Percentiles rank a stretch among this genome's conserved stretches.
phyloP scores from a whole-genome alignment of 805 yeast genomes.

The Kodamaea fukazawae region DNA sequence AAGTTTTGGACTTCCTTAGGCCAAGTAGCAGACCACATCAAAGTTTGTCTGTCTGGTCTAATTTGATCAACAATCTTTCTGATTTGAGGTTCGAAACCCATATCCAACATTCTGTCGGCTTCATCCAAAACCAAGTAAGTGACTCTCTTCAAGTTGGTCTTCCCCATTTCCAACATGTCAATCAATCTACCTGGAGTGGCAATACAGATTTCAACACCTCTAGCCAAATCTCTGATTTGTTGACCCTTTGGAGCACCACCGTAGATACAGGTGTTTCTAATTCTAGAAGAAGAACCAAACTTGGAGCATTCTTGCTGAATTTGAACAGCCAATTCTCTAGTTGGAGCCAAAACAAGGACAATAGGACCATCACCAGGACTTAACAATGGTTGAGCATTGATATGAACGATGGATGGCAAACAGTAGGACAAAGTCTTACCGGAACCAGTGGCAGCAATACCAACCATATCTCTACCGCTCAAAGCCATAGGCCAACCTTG shows the following conservation, averaged over 20 bases:
- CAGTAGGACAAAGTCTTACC: conserved; percentile 98
- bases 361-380: conserved; percentile 96
- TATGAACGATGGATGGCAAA: conserved; percentile 95
- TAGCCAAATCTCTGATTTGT: conserved; percentile 91
- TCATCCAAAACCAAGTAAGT: conserved; percentile 97
- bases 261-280: conserved; percentile 94
- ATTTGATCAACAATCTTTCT: conserved; percentile 97
- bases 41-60: conserved; percentile 98
- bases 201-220: conserved; percentile 94
- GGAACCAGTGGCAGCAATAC: conserved; percentile 98
- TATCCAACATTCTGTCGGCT: conserved; percentile 99
- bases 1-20: conserved; percentile 95
- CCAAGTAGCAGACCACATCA: conserved; percentile 99
- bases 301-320: conserved; percentile 94
- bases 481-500: conserved; percentile 99
- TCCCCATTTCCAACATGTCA: conserved; percentile 93
- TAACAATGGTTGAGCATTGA: conserved; percentile 94
- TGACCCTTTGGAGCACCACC: conserved; percentile 99
- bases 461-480: conserved; percentile 98
- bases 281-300: conserved; percentile 87
- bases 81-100: conserved; percentile 99
- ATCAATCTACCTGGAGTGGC: conserved; percentile 99
- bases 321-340: conserved; percentile 98
- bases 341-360: conserved; percentile 93
- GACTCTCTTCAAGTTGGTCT: conserved; percentile 92